A percentile compares a stretch with the other conserved stretches of the same genome.
These are phyloP conservation scores for Chaetothyriales sp. DNA, from an alignment of 2,329 filamentous ascomycete genomes.

Conservation along the genomic window DNA sequence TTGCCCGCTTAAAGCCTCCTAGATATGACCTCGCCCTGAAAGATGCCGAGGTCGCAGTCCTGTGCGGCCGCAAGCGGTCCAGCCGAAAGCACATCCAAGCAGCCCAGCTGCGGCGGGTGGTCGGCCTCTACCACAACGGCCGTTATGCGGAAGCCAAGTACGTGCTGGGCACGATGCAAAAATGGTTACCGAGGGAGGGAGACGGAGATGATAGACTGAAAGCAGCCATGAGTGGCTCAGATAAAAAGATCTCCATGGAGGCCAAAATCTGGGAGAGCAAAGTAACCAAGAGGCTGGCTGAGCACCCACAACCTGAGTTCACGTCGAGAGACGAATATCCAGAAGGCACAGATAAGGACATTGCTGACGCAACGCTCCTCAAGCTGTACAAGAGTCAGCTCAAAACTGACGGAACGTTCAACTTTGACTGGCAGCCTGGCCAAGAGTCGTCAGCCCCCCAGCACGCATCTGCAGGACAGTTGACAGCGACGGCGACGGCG, in stretches of 20 bases:
- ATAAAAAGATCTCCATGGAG: conserved; percentile 22
- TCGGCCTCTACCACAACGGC: conserved; percentile 57
- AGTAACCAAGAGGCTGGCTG: conserved; percentile 27
- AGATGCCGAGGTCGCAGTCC: conserved; percentile 55
- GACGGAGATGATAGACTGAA: neutral
- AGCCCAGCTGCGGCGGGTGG: conserved; percentile 68
- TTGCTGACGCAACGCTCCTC: conserved; percentile 37
- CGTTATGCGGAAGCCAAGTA: conserved; percentile 62
- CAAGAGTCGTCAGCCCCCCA: neutral
- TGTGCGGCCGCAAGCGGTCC: conserved; percentile 50
- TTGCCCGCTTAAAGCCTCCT: conserved; percentile 47
- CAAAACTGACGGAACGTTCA: conserved; percentile 15
- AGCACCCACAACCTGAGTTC: conserved; percentile 29
- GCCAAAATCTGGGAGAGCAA: conserved; percentile 45
- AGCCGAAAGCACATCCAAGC: conserved; percentile 63
- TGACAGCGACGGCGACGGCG: neutral
- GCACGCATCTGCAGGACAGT: neutral
- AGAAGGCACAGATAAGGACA: conserved; percentile 37
- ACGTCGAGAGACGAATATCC: conserved; percentile 36
- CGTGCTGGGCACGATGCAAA: conserved; percentile 48
- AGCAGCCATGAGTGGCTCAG: conserved; percentile 10
- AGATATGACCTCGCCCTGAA: conserved; percentile 51
- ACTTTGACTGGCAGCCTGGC: conserved; percentile 7
- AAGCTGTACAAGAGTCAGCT: conserved; percentile 23
- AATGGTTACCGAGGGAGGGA: conserved; percentile 37